Evolutionary conservation across 371 early-diverging fungal species (phyloP).

Genomic region (Mortierella sp.): DNA sequence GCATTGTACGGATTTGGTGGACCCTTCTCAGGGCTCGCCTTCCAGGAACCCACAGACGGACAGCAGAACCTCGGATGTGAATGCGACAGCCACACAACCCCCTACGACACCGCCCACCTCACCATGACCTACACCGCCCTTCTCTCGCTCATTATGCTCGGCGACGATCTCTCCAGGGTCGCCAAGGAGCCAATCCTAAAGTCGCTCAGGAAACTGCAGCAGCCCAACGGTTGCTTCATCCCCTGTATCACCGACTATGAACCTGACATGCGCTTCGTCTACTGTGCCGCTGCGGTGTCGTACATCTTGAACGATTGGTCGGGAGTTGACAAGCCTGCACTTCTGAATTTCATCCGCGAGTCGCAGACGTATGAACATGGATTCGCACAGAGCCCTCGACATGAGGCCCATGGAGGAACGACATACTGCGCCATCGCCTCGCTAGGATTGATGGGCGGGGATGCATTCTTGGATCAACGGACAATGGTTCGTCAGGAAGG

Average conservation of each 20-base stretch:
- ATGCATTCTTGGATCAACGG: slow-evolving; percentile 53
- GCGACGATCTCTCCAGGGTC: slow-evolving; percentile 92
- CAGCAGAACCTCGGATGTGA: slow-evolving; percentile 29
- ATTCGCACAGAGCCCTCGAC: slow-evolving; percentile 81
- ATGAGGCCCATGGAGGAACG: slow-evolving; percentile 95
- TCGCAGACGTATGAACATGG: slow-evolving; percentile 87
- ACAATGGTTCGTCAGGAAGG: slow-evolving; percentile 20
- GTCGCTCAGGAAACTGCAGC: slow-evolving; percentile 75
- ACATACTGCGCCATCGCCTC: slow-evolving; percentile 94
- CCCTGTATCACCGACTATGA: slow-evolving; percentile 63
- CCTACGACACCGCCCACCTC: slow-evolving; percentile 79
- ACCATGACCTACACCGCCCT: slow-evolving; percentile 96
- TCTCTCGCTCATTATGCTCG: slow-evolving; percentile 80
- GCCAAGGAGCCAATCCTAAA: slow-evolving; percentile 75
- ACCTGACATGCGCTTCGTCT: slow-evolving; percentile 92
- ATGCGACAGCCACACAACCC: slow-evolving; percentile 37
- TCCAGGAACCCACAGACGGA: slow-evolving; percentile 40
- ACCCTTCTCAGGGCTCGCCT: slow-evolving; percentile 75
- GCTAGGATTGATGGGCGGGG: slow-evolving; percentile 77
- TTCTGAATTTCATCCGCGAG: slow-evolving; percentile 74
- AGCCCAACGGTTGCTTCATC: slow-evolving; percentile 46
- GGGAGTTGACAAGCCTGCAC: slow-evolving; percentile 77
- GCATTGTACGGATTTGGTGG: slow-evolving; percentile 77
- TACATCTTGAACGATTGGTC: slow-evolving; percentile 91
- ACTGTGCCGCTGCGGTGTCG: slow-evolving; percentile 89